Conservation (phyloP, 805 yeast genomes). For the Wickerhamia fluorescens region DNA sequence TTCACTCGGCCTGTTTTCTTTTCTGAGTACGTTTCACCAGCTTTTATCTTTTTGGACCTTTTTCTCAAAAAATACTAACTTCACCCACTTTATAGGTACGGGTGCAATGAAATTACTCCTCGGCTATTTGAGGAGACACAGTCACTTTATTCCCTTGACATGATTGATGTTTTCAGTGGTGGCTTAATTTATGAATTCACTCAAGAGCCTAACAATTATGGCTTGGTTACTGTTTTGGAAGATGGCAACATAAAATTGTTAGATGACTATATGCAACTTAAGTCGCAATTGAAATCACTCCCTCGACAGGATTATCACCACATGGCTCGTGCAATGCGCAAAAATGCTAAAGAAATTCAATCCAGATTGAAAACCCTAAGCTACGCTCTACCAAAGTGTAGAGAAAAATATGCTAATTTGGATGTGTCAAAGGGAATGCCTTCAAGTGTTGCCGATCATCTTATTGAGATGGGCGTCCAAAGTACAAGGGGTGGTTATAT, state of each 20-base stretch:
- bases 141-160: constrained; percentile 59
- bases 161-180: constrained; percentile 77
- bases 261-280: constrained; percentile 38
- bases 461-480: constrained; percentile 45
- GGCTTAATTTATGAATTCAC: constrained; percentile 79
- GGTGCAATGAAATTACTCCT: constrained; percentile 80
- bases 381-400: constrained; percentile 23
- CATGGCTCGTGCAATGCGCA: constrained; percentile 17
- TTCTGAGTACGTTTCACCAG: constrained; percentile 55
- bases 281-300: constrained; percentile 35
- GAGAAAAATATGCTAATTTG: constrained; percentile 24
- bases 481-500: constrained; percentile 45
- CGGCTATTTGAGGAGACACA: constrained; percentile 71
- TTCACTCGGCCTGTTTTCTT: constrained; percentile 76
- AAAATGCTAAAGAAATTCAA: constrained; percentile 17
- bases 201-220: constrained; percentile 75
- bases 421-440: constrained; percentile 42
- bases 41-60: not conserved
- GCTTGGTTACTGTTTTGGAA: constrained; percentile 48
- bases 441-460: constrained; percentile 28
- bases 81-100: constrained; percentile 38
- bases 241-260: constrained; percentile 38
- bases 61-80: constrained; percentile 8
- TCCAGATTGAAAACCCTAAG: constrained; percentile 11
- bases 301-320: constrained; percentile 17